Percentiles rank a stretch among this genome's conserved stretches.
Conservation (phyloP, 768 basidiomycete genomes). For the Vararia minispora region DNA sequence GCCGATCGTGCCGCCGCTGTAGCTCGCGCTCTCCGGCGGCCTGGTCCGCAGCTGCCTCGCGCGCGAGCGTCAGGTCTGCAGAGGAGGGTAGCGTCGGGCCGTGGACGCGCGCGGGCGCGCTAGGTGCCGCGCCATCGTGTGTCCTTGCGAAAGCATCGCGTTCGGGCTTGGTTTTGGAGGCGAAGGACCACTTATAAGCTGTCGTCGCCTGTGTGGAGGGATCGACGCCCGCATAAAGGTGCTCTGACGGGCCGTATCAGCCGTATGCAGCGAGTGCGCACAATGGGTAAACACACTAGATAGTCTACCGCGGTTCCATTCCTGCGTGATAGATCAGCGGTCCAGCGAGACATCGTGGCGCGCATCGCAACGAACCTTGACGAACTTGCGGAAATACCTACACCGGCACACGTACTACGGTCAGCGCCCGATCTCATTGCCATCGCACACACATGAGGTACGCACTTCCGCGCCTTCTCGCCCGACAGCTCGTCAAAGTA, state of each 20-base stretch:
- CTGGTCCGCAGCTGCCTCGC: conserved; percentile 47
- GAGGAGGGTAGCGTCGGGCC: conserved; percentile 63
- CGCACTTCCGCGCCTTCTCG: conserved; percentile 69
- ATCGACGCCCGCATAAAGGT: conserved; percentile 52
- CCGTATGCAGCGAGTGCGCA: background rate
- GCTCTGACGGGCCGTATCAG: conserved; percentile 23
- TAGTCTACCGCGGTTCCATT: conserved; percentile 76
- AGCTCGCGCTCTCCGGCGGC: conserved; percentile 38
- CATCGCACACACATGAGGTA: conserved; percentile 15
- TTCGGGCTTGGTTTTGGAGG: conserved; percentile 56
- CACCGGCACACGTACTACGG: too few relatives aligned
- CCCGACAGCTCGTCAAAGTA: conserved; percentile 82
- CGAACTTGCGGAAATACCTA: conserved; percentile 90
- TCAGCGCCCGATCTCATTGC: too few relatives aligned
- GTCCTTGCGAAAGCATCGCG: conserved; percentile 49
- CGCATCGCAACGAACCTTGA: conserved; percentile 41
- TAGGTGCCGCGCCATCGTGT: conserved; percentile 39
- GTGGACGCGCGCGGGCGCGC: conserved; percentile 32
- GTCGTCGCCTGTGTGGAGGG: conserved; percentile 44
- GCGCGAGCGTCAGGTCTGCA: conserved; percentile 57
- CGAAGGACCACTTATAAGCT: conserved; percentile 83
- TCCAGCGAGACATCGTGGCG: conserved; percentile 3
- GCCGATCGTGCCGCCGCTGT: conserved; percentile 57
- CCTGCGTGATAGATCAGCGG: conserved; percentile 24
- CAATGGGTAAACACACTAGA: conserved; percentile 32